Conservation (phyloP, 768 basidiomycete genomes). For the Lentinula detonsa region DNA sequence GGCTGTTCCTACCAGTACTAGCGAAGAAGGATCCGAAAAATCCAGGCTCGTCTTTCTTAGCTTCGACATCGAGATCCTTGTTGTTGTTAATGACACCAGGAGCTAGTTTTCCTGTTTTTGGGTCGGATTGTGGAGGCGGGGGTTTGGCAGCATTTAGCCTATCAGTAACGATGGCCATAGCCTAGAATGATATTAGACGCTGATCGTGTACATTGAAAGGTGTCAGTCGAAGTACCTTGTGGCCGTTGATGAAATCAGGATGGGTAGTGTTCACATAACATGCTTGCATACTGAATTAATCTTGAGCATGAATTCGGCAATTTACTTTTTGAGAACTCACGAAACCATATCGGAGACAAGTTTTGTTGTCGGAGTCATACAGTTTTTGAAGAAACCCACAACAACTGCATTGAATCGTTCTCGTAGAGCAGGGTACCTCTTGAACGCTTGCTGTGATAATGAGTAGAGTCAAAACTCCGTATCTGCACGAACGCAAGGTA, state of each 20-base stretch:
- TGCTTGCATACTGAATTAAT: slow-evolving; percentile 77
- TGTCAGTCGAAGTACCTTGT: slow-evolving; percentile 48
- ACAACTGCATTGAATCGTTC: slow-evolving; percentile 96
- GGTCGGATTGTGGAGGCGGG: slow-evolving; percentile 50
- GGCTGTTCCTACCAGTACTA: slow-evolving; percentile 45
- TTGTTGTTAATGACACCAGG: slow-evolving; percentile 79
- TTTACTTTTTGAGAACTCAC: slow-evolving; percentile 39
- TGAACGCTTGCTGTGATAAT: slow-evolving; percentile 77
- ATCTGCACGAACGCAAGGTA: not conserved
- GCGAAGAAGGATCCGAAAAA: slow-evolving; percentile 95
- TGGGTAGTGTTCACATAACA: slow-evolving; percentile 99
- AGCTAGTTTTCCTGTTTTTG: slow-evolving; percentile 61
- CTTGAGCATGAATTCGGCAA: not conserved
- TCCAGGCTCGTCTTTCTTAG: slow-evolving; percentile 81
- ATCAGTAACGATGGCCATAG: slow-evolving; percentile 83
- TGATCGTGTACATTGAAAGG: not conserved
- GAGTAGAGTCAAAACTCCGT: not conserved
- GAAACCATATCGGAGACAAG: slow-evolving; percentile 89
- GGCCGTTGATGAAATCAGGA: slow-evolving; percentile 96
- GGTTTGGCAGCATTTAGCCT: slow-evolving; percentile 80
- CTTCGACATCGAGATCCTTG: slow-evolving; percentile 89
- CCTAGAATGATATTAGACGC: slow-evolving; percentile 36
- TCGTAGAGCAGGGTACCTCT: slow-evolving; percentile 92
- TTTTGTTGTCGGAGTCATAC: slow-evolving; percentile 94
- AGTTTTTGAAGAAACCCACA: slow-evolving; percentile 92